These are phyloP conservation scores for Alnus glutinosa DNA, from an alignment of 306 rosid species.

Conservation along the genomic window DNA sequence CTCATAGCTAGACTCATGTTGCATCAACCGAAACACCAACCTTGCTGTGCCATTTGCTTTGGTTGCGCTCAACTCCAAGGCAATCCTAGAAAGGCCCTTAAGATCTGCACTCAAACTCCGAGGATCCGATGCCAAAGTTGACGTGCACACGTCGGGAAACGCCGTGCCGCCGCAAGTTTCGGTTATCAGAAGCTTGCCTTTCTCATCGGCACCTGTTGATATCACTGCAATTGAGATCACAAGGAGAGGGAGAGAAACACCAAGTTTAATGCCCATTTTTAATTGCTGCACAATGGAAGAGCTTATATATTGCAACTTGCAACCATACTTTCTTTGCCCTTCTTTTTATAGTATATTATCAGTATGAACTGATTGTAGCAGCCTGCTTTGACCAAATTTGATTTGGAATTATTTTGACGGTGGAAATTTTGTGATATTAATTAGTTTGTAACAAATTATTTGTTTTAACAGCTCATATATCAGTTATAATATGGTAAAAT, in stretches of 20 bases:
- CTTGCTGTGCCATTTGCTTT: background rate
- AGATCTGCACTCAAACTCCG: background rate
- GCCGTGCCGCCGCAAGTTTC: background rate
- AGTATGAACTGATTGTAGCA: no score
- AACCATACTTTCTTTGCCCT: no score
- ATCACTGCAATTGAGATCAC: background rate
- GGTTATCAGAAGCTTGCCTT: background rate
- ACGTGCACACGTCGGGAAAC: background rate
- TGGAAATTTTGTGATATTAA: no score
- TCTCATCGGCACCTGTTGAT: background rate
- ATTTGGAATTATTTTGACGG: no score
- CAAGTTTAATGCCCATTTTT: background rate
- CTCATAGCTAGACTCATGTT: background rate
- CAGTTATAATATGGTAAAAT: no score
- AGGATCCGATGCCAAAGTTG: background rate
- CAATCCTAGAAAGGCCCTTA: background rate
- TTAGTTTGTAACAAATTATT: no score
- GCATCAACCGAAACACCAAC: background rate
- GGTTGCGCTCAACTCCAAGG: background rate
- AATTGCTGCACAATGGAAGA: background rate
- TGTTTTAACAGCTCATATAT: no score
- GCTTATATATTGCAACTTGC: no score
- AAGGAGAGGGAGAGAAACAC: background rate
- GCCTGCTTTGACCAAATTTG: no score
- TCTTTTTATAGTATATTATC: no score